Evolutionary conservation across 2,329 filamentous ascomycete species (phyloP), one percentile per base, ranked within the genome.

Genomic region (Boeremia exigua): DNA sequence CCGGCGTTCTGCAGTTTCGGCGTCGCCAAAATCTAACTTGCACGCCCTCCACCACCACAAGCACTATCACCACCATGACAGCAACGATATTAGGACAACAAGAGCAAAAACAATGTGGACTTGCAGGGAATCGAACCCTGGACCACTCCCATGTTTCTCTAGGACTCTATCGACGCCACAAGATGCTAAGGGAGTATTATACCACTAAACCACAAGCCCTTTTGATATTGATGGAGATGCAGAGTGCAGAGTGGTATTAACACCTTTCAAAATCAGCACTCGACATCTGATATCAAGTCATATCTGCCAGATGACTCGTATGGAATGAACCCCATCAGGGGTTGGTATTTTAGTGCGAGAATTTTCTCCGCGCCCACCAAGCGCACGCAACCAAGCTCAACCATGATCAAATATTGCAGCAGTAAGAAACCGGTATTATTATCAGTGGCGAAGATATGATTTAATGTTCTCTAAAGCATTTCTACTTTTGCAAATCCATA

Each of bases 81-180:
- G 5, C 19, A 23, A 23, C 19, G 5, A 5, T 6, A 32, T 6
- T 6, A 32, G 30, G 14, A 3, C 30, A 10, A 10, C 14, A 10
- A 2, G 14, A 4, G 10, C 4, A 14, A 15, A 43, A 32, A 43
- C 30, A 27, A 43, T 6, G 19, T 43, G 40, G 39, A 43, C 40
- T 43, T 17, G 53, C 46, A 30, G 47, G 53, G 47, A 57, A 48
- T 57, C 54, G 33, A 54, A 56, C 53, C 54, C 58, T 36, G 51
- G 58, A 58, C 58, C 58, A 55, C 51, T 60, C 58, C 54, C 58
- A 60, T n/a, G n/a, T n/a, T n/a, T n/a, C n/a, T n/a, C n/a, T n/a
- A n/a, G n/a, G n/a, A n/a, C n/a, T n/a, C n/a, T n/a, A n/a, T n/a
- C n/a, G n/a, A n/a, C n/a, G n/a, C n/a, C n/a, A n/a, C n/a, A n/a